phyloP scores from a whole-genome alignment of 305 asterid species.

The Vinca major region DNA sequence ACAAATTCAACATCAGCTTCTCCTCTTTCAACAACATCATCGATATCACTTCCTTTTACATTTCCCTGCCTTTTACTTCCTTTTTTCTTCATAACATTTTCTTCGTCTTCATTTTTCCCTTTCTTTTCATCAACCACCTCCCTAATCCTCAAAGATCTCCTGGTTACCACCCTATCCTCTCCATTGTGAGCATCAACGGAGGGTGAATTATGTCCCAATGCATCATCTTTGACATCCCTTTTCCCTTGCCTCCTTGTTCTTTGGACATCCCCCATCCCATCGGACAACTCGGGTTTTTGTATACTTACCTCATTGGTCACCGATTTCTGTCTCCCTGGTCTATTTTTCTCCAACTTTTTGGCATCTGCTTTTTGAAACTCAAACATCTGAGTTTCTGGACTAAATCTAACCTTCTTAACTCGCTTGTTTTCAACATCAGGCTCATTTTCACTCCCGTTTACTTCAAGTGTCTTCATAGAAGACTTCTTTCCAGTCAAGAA shows the following conservation, averaged over 20 bases:
- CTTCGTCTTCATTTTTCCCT: constrained; percentile 10
- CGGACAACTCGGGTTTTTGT: constrained; percentile 10
- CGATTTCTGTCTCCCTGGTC: constrained; percentile 28
- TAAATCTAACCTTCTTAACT: constrained; percentile 62
- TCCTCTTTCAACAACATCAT: constrained; percentile 16
- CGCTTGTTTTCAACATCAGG: constrained; percentile 26
- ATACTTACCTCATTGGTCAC: constrained; percentile 15
- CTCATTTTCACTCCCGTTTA: constrained; percentile 26
- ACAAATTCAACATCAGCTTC: constrained; percentile 2
- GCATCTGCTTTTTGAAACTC: constrained; percentile 42
- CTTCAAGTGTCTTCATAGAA: constrained; percentile 22
- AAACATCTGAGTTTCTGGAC: constrained; percentile 52
- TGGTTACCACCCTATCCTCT: constrained; percentile 16
- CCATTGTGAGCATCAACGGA: constrained; percentile 17
- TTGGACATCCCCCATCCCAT: constrained; percentile 24
- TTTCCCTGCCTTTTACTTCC: background rate
- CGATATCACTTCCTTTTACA: background rate
- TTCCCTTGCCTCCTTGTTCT: constrained; percentile 33
- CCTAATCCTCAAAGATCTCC: constrained; percentile 25
- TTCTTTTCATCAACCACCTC: constrained; percentile 21
- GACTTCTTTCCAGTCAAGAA: constrained; percentile 23
- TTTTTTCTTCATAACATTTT: constrained; percentile 18
- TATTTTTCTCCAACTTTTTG: constrained; percentile 1
- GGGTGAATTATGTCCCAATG: constrained; percentile 2
- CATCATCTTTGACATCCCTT: constrained; percentile 15